Conservation (phyloP, 768 basidiomycete genomes). For the Lactifluus subvellereus region DNA sequence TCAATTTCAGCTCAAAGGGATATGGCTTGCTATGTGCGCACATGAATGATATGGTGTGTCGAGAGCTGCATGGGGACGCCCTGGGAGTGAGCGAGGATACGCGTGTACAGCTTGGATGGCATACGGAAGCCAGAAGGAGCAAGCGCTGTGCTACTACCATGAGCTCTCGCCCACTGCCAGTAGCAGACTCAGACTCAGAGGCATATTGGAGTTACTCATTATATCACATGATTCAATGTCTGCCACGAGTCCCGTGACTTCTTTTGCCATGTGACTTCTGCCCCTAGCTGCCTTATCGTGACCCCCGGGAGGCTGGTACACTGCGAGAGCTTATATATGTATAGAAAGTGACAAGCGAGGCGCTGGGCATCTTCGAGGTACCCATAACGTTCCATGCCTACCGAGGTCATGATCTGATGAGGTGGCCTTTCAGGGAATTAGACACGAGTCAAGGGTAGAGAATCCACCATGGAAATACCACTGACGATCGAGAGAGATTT, state of each 20-base stretch:
- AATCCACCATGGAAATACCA: slow-evolving; percentile 83
- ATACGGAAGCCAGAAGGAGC: slow-evolving; percentile 81
- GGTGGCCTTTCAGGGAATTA: slow-evolving; percentile 58
- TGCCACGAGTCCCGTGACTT: no score
- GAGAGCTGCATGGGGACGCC: slow-evolving; percentile 44
- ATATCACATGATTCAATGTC: no score
- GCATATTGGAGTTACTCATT: no score
- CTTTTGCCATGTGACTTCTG: no score
- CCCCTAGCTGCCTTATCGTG: no score
- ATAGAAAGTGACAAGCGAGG: slow-evolving; percentile 90
- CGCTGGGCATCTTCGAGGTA: slow-evolving; percentile 91
- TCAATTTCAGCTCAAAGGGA: slow-evolving; percentile 52
- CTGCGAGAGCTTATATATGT: slow-evolving; percentile 69
- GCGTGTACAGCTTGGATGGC: slow-evolving; percentile 25
- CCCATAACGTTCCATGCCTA: slow-evolving; percentile 93
- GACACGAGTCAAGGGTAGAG: slow-evolving; percentile 6
- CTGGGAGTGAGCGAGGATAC: not conserved
- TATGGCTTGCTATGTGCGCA: slow-evolving; percentile 92
- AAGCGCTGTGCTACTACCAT: slow-evolving; percentile 66
- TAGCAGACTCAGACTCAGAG: no score
- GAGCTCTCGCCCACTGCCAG: slow-evolving; percentile 30
- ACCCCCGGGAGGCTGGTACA: not conserved
- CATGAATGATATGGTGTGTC: slow-evolving; percentile 71
- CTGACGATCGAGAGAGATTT: slow-evolving; percentile 92
- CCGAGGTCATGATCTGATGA: slow-evolving; percentile 98